phyloP scores from a whole-genome alignment of 2,329 filamentous ascomycete genomes.

The Bipolaris oryzae region DNA sequence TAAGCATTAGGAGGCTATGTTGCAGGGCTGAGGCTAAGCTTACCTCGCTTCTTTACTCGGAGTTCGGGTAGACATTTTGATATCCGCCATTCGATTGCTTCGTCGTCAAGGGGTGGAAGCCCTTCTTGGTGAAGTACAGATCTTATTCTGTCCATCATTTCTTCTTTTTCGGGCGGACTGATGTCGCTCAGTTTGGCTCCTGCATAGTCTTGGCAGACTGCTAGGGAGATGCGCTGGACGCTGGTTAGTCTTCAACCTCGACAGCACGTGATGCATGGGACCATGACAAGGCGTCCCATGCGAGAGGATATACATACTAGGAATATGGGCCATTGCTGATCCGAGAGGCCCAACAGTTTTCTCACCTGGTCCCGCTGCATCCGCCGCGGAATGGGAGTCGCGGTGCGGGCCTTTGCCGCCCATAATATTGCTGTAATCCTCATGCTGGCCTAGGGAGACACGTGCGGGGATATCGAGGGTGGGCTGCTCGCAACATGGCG shows the following conservation, averaged over 20 bases:
- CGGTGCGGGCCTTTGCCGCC: background rate
- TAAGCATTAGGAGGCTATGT: no score
- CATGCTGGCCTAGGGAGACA: background rate
- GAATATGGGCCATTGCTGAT: constrained; percentile 10
- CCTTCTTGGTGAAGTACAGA: background rate
- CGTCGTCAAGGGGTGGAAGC: constrained; percentile 1
- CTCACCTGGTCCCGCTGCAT: background rate
- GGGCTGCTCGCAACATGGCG: background rate
- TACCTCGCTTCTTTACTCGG: constrained; percentile 6
- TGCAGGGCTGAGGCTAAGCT: background rate
- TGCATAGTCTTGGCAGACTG: constrained; percentile 6
- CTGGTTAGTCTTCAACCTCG: background rate
- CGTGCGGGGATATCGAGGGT: background rate
- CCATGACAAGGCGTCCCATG: no score
- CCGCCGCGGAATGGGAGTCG: constrained; percentile 3
- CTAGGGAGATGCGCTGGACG: constrained; percentile 6
- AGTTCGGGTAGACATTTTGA: constrained; percentile 11
- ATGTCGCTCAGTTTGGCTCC: constrained; percentile 3
- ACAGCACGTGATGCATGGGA: background rate
- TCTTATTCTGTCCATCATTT: background rate
- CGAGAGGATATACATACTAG: background rate
- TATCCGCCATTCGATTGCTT: constrained; percentile 8
- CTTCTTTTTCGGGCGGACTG: background rate
- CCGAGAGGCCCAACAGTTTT: constrained; percentile 3
- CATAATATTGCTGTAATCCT: constrained; percentile 5